Base-by-base conservation (phyloP, 140 eudicot genomes). In the Bidens hawaiensis region DNA sequence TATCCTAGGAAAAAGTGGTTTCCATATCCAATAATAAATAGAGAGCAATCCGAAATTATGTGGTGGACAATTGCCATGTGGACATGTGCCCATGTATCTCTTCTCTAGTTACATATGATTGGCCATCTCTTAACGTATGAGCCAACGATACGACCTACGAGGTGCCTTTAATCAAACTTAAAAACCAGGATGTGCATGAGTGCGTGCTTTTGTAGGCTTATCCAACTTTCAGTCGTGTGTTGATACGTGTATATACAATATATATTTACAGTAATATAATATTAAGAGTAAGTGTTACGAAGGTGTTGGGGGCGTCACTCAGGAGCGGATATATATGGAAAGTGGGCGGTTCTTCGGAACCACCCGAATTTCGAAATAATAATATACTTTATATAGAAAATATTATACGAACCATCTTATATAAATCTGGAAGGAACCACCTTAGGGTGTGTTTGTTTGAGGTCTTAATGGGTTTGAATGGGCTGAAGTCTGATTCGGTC, bases 191-290 rank as follows among this genome's bases (percentile, higher is more conserved):
- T 52, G 62, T 22, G 28, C n/a, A n/a, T n/a, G n/a, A n/a, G n/a
- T n/a, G n/a, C 60, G 14, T 53, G 36, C 17, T 66, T 66, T 48
- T 9, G 26, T 66, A 52, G 25, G 72, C 57, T 63, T 63, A 63
- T 63, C 30, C 12, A 15, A 26, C 57, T 63, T 46, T 62, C 5
- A 15, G 41, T 16, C 41, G 13, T 25, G 54, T 41, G 54, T 47
- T 51, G n/a, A 36, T 47, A 18, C 52, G 31, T 24, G 21, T n/a
- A n/a, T n/a, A n/a, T 21, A 22, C 8, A n/a, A n/a, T n/a, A n/a
- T n/a, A n/a, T n/a, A n/a, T n/a, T n/a, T n/a, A n/a, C n/a, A n/a
- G n/a, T n/a, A n/a, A n/a, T n/a, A n/a, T n/a, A n/a, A n/a, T n/a
- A n/a, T n/a, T n/a, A n/a, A n/a, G n/a, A n/a, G n/a, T n/a, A n/a